phyloP scores from a whole-genome alignment of 2,329 filamentous ascomycete genomes.

The Fusarium fracticaudum region DNA sequence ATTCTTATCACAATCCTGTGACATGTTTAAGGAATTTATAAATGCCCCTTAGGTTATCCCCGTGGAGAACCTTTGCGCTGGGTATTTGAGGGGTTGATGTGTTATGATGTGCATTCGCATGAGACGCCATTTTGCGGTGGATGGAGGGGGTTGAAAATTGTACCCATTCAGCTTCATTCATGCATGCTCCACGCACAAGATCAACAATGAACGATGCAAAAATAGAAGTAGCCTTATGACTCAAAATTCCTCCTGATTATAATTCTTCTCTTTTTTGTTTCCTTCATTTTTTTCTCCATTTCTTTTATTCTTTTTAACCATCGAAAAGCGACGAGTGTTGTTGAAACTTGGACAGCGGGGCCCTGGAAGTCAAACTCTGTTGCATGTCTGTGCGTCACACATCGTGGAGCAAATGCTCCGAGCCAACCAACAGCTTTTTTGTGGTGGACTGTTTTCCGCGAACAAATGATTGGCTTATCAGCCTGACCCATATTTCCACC shows the following conservation, averaged over 20 bases:
- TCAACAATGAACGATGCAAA: not conserved
- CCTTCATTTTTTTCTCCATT: not conserved
- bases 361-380: not conserved
- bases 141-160: not conserved
- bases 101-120: not conserved
- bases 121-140: not conserved
- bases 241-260: not conserved
- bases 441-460: not conserved
- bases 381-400: not conserved
- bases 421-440: not conserved
- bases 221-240: not conserved
- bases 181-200: not conserved
- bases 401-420: not conserved
- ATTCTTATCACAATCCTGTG: not conserved
- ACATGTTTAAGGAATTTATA: accelerated
- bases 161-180: not conserved
- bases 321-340: not conserved
- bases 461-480: not conserved
- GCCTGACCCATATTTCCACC: accelerated
- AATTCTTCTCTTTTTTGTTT: accelerated
- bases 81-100: not conserved
- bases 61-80: not conserved
- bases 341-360: too few species aligned
- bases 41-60: not conserved
- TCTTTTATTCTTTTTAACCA: too few species aligned